These are phyloP conservation scores for Plantago ovata DNA, from an alignment of 257 asterid species.

Conservation along the genomic window DNA sequence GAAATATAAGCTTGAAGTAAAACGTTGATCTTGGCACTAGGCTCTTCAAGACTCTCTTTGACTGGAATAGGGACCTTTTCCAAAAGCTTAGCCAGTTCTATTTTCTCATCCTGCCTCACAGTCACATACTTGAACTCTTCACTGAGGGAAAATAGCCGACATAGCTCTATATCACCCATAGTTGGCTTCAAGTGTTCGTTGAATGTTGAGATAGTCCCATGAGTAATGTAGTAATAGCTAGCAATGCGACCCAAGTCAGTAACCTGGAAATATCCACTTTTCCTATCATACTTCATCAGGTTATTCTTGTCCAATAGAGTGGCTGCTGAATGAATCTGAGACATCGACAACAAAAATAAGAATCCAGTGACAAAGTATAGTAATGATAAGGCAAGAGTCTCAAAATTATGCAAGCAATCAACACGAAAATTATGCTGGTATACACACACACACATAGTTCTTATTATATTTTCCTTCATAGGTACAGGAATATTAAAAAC, in stretches of 20 bases:
- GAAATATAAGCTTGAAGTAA: slow-evolving; percentile 61
- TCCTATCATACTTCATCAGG: slow-evolving; percentile 56
- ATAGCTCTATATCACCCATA: slow-evolving; percentile 66
- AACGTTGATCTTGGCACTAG: slow-evolving; percentile 61
- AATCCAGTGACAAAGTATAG: not conserved
- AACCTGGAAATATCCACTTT: slow-evolving; percentile 64
- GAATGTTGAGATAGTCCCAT: slow-evolving; percentile 51
- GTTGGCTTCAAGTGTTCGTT: slow-evolving; percentile 63
- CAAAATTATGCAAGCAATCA: too few species aligned
- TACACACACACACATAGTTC: too few species aligned
- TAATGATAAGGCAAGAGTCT: too few species aligned
- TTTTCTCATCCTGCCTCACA: slow-evolving; percentile 62
- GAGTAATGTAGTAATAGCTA: slow-evolving; percentile 53
- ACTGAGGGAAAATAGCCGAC: slow-evolving; percentile 58
- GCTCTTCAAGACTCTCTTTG: slow-evolving; percentile 58
- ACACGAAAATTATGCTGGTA: too few species aligned
- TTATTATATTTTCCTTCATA: too few species aligned
- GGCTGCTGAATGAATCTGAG: slow-evolving; percentile 61
- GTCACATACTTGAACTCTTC: slow-evolving; percentile 56
- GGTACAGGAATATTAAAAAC: too few species aligned
- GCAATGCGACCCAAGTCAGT: slow-evolving; percentile 66
- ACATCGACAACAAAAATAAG: slow-evolving; percentile 8
- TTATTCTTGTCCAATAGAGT: slow-evolving; percentile 46
- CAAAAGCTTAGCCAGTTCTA: slow-evolving; percentile 58
- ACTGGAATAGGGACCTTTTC: slow-evolving; percentile 59